Evolutionary conservation across 176 grass and related monocot species (phyloP), one percentile per base, ranked within the genome.

Genomic region (Oryza glumipatula): DNA sequence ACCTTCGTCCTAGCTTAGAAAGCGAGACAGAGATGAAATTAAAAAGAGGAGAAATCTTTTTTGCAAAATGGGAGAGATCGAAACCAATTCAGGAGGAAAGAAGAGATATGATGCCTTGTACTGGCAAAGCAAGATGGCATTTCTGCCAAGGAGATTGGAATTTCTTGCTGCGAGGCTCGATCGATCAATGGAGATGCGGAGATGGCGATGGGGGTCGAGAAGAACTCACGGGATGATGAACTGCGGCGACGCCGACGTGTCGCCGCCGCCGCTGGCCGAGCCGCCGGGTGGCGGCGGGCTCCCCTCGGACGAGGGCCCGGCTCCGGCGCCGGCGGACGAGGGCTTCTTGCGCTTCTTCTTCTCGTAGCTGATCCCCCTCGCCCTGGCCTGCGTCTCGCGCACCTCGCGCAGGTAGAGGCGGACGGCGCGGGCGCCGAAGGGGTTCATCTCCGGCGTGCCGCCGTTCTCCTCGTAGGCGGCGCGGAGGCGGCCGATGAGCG

Each of bases 381-480:
- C 94, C 54, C 93, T 77, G 4, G 94, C 85, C 88, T 97, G 94
- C 47, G 89, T 89, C 88, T 97, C 94, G 1, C 94, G 92, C 65
- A 97, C 94, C 45, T 97, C 94, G 13, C 94, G 92, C 23, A 97
- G 88, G 87, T 94, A 97, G 33, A 97, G 92, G 7, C 94, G 65
- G 48, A 97, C 94, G 69, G 94, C 94, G 45, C 94, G 94, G 21
- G 92, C 90, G 8, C 92, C 94, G 58, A 97, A 97, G 15, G 94
- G 94, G 90, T 97, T 97, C 78, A 89, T 91, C 74, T 97, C 94
- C 1, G 88, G 94, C 72, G 86, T 90, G 38, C 94, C 94, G 3
- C 95, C 95, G 87, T 94, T 97, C 89, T 97, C 95, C 85, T 97
- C 95, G 84, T 89, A 97, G 76, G 95, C 95, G 45, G 95, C 95